phyloP scores from a whole-genome alignment of 768 basidiomycete genomes.

The Cubamyces sp. region DNA sequence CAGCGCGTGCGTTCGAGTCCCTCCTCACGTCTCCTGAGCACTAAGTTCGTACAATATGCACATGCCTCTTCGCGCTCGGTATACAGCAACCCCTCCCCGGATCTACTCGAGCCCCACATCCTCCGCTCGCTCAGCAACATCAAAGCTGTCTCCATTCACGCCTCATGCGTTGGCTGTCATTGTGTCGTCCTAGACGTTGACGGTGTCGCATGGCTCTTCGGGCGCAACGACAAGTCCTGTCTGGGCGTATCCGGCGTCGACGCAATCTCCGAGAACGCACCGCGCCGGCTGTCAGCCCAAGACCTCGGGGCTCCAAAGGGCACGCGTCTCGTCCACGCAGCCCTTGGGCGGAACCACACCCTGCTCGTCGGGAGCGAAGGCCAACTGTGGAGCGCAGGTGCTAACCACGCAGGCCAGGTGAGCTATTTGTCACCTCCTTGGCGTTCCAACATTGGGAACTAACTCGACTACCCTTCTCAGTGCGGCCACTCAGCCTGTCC shows the following conservation, averaged over 20 bases:
- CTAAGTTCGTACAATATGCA: background rate
- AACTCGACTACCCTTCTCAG: constrained; percentile 39
- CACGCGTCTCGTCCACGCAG: constrained; percentile 72
- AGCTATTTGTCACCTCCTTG: background rate
- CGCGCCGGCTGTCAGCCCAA: constrained; percentile 58
- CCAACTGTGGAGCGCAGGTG: constrained; percentile 81
- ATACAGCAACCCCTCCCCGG: constrained; percentile 58
- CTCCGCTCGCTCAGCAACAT: constrained; percentile 87
- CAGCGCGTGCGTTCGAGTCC: constrained; percentile 24
- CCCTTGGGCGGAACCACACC: constrained; percentile 82
- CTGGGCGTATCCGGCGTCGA: constrained; percentile 60
- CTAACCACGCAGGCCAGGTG: constrained; percentile 83
- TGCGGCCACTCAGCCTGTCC: constrained; percentile 71
- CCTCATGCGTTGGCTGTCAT: constrained; percentile 78
- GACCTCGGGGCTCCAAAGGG: constrained; percentile 63
- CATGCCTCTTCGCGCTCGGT: background rate
- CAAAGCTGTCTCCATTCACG: constrained; percentile 70
- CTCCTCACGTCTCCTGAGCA: background rate
- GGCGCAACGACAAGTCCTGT: constrained; percentile 73
- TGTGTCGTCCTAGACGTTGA: constrained; percentile 72
- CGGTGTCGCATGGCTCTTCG: constrained; percentile 89
- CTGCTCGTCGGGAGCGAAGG: constrained; percentile 84
- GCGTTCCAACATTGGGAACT: background rate
- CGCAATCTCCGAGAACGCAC: constrained; percentile 73
- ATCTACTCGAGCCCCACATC: constrained; percentile 87